phyloP scores from a whole-genome alignment of 2,329 filamentous ascomycete genomes.

The Diaporthe sp. region DNA sequence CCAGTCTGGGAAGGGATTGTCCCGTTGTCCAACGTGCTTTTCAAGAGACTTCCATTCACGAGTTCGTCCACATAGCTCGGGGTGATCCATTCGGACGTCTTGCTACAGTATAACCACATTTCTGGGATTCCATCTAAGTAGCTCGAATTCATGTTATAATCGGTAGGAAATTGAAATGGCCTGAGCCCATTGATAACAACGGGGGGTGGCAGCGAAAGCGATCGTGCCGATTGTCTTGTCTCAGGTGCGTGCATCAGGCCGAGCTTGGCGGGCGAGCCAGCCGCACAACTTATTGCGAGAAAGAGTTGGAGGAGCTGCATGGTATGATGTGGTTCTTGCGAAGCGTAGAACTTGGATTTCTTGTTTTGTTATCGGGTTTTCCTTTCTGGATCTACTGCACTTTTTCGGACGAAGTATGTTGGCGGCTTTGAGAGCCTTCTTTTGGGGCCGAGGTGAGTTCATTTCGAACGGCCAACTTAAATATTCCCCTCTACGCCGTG shows the following conservation, averaged over 20 bases:
- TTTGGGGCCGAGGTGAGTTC: neutral
- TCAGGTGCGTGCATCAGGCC: neutral
- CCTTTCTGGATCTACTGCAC: neutral
- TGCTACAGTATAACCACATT: neutral
- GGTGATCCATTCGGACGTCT: neutral
- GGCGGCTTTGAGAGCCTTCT: neutral
- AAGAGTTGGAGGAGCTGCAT: neutral
- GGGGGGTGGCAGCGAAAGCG: neutral
- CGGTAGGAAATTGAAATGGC: neutral
- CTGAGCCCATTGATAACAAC: neutral
- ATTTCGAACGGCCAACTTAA: neutral
- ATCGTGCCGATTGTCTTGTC: no score
- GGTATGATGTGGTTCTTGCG: accelerated
- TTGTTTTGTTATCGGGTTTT: neutral
- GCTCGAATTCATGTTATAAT: neutral
- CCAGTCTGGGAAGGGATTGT: neutral
- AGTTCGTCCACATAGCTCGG: neutral
- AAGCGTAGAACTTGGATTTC: neutral
- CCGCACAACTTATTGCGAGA: neutral
- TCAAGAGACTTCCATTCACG: neutral
- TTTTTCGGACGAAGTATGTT: neutral
- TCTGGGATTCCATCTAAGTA: neutral
- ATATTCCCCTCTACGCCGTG: neutral
- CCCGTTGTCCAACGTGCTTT: neutral
- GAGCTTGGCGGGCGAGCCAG: neutral